Percentiles rank a stretch among this genome's conserved stretches.
Conservation (phyloP, 371 early-diverging fungal species). For the Astathelohania contejeani region DNA sequence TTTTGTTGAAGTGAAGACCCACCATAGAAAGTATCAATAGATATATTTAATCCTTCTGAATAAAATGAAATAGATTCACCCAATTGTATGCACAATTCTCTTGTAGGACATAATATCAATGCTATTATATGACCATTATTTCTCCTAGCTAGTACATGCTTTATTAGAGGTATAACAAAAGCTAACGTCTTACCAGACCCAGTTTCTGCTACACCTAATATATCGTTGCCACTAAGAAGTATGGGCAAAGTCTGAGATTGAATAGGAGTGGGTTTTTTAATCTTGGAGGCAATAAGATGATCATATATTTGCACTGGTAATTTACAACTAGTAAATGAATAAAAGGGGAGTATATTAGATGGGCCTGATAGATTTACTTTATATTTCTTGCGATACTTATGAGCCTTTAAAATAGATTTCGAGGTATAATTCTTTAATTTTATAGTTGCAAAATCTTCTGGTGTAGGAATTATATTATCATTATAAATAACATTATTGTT, state of each 20-base stretch:
- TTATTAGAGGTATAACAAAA: conserved; percentile 79
- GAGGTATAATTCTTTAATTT: not conserved
- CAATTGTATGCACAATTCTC: conserved; percentile 82
- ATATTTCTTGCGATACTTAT: too few species aligned
- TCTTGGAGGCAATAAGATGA: not conserved
- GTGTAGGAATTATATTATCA: not conserved
- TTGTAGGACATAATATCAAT: conserved; percentile 76
- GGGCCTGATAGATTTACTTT: not conserved
- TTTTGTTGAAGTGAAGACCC: conserved; percentile 55
- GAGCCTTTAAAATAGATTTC: too few species aligned
- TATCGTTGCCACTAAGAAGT: conserved; percentile 69
- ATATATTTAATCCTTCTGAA: conserved; percentile 61
- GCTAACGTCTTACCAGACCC: conserved; percentile 89
- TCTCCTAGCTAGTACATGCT: conserved; percentile 60
- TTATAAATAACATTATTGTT: not conserved
- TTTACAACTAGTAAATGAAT: not conserved
- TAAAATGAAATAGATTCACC: conserved; percentile 70
- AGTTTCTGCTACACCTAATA: conserved; percentile 91
- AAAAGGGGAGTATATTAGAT: not conserved
- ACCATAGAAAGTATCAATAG: conserved; percentile 72
- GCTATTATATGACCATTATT: conserved; percentile 79
- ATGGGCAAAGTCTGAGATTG: conserved; percentile 88
- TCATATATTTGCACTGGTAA: not conserved
- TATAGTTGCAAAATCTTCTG: not conserved
- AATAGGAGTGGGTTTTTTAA: conserved; percentile 77